These are phyloP conservation scores for Termitomyces sp. DNA, from an alignment of 768 basidiomycete species.

Conservation along the genomic window DNA sequence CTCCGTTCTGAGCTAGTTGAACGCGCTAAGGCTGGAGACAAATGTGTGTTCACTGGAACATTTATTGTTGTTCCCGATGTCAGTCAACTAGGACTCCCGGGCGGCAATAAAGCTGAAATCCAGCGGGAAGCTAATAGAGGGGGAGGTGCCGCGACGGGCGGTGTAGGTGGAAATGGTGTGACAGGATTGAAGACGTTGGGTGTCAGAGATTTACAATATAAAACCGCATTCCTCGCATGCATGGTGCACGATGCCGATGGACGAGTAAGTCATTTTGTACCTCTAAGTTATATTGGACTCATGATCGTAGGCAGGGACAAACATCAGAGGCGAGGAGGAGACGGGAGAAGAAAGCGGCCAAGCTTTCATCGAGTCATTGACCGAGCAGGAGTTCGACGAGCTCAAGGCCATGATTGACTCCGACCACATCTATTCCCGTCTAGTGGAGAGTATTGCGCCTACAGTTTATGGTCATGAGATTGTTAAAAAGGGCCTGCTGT, in stretches of 20 bases:
- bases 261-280: constrained; percentile 53
- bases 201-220: constrained; percentile 94
- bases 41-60: constrained; percentile 95
- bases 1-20: constrained; percentile 95
- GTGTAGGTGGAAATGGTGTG: constrained; percentile 77
- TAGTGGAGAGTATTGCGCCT: constrained; percentile 94
- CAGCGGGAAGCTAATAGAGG: constrained; percentile 81
- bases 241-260: constrained; percentile 94
- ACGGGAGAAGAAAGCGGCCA: constrained; percentile 75
- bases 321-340: constrained; percentile 88
- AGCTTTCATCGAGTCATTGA: constrained; percentile 85
- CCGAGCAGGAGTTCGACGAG: constrained; percentile 93
- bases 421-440: constrained; percentile 90
- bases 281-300: constrained; percentile 8
- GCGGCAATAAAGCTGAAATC: constrained; percentile 88
- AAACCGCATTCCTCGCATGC: constrained; percentile 97
- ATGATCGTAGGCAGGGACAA: constrained; percentile 65
- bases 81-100: constrained; percentile 91
- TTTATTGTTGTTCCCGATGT: constrained; percentile 99
- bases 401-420: constrained; percentile 92
- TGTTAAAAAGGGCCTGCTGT: constrained; percentile 93
- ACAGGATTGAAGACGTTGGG: constrained; percentile 93
- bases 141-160: constrained; percentile 56
- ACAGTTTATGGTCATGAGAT: constrained; percentile 99
- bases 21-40: constrained; percentile 98